These are phyloP conservation scores for Aspergillus sp. DNA, from an alignment of 2,329 filamentous ascomycete species.

Conservation along the genomic window DNA sequence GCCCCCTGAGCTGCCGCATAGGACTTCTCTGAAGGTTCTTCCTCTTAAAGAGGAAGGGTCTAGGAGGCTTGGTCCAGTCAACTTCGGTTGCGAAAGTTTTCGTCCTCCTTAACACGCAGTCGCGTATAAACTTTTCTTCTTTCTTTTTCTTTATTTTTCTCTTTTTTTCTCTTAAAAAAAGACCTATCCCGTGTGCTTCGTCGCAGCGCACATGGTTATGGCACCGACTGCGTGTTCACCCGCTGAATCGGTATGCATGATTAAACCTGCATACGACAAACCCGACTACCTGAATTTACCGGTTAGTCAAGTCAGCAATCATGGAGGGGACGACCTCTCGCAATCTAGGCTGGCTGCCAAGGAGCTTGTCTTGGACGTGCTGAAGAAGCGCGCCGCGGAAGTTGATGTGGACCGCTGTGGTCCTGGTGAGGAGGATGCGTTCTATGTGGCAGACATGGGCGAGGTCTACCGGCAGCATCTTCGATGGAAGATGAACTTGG, in stretches of 20 bases:
- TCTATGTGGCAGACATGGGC: slow-evolving; percentile 96
- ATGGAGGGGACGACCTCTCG: slow-evolving; percentile 47
- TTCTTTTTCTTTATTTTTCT: slow-evolving; percentile 15
- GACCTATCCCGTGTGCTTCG: slow-evolving; percentile 26
- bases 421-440: slow-evolving; percentile 92
- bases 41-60: slow-evolving; percentile 99
- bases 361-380: slow-evolving; percentile 79
- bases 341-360: slow-evolving; percentile 59
- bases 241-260: slow-evolving; percentile 43
- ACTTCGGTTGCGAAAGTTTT: slow-evolving; percentile 86
- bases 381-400: slow-evolving; percentile 78
- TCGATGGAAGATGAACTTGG: slow-evolving; percentile 93
- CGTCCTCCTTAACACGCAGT: slow-evolving; percentile 82
- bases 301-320: slow-evolving; percentile 36
- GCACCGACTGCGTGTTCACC: slow-evolving; percentile 66
- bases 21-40: slow-evolving; percentile 97
- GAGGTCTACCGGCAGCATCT: slow-evolving; percentile 98
- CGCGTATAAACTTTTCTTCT: slow-evolving; percentile 22
- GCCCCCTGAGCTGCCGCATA: slow-evolving; percentile 98
- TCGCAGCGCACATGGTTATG: slow-evolving; percentile 59
- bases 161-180: slow-evolving; percentile 12
- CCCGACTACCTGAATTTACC: slow-evolving; percentile 27
- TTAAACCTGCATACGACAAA: slow-evolving; percentile 32
- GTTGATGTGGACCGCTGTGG: slow-evolving; percentile 87
- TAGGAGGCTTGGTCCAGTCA: slow-evolving; percentile 94